A percentile compares a stretch with the other conserved stretches of the same genome.
These are phyloP conservation scores for Hypsizygus ulmarius DNA, from an alignment of 1,284 basidiomycete genomes.

Conservation along the genomic window DNA sequence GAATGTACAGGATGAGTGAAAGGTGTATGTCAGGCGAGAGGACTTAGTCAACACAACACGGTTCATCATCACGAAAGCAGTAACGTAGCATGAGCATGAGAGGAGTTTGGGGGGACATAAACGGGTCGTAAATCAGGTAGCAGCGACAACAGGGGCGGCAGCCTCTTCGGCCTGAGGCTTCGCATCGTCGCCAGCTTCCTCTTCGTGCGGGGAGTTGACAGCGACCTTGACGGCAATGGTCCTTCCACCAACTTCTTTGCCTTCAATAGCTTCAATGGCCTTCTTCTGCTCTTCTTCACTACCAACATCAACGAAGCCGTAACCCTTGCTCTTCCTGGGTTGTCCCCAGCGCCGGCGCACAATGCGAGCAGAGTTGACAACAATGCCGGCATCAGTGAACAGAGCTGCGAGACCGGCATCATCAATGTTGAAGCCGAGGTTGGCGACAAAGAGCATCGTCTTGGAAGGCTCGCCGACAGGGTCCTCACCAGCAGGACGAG, in stretches of 20 bases:
- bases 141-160: conserved; percentile 17
- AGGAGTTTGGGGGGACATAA: conserved; percentile 15
- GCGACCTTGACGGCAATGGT: conserved; percentile 87
- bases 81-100: conserved; percentile 26
- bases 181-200: conserved; percentile 33
- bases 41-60: conserved; percentile 20
- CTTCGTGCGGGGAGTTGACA: conserved; percentile 60
- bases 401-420: conserved; percentile 74
- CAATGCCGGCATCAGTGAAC: conserved; percentile 82
- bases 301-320: conserved; percentile 91
- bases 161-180: conserved; percentile 24
- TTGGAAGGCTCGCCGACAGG: conserved; percentile 79
- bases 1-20: conserved; percentile 36
- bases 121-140: conserved; percentile 22
- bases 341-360: conserved; percentile 80
- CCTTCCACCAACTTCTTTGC: conserved; percentile 79
- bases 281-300: conserved; percentile 81
- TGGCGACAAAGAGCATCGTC: conserved; percentile 90
- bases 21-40: conserved; percentile 19
- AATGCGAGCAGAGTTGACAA: conserved; percentile 80
- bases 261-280: conserved; percentile 78
- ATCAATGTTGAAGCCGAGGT: conserved; percentile 89
- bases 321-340: conserved; percentile 85
- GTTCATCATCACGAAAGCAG: conserved; percentile 27
- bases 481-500: conserved; percentile 70